Base-by-base conservation (phyloP, 306 rosid genomes). In the Sophora flavescens region DNA sequence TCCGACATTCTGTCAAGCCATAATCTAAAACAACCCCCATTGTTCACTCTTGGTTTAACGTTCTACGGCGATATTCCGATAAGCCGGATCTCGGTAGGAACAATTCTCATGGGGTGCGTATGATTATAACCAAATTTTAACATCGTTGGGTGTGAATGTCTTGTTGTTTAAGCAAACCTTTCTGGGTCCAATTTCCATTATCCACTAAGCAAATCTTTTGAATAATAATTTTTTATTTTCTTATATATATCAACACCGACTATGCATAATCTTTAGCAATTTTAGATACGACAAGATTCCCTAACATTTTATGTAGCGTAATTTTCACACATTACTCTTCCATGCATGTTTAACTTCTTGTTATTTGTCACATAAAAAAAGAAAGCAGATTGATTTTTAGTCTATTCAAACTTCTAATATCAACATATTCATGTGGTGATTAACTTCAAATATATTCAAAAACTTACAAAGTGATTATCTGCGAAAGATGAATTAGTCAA, bases 251-350 rank as follows among this genome's bases (percentile, higher is more conserved):
- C 36, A 50, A 56, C 82, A 72, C 82, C 30, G 58, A 82, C 56
- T 30, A 47, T 51, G 70, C 33, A 32, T 26, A 72, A 72, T 65
- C 57, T 65, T 72, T 72, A 65, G 47, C 50, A 72, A 45, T 30
- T 83, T 67, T 67, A 59, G 83, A 78, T 78, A 73, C 72, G 63
- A 67, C 68, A 68, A 73, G 80, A 83, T 72, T 82, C 57, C 44
- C 59, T 41, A 44, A 35, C 63, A 57, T 76, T 53, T 63, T 58
- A 45, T 64, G 78, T 63, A 59, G 76, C 82, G 68, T 67, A 58
- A 30, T 77, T 65, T 65, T 66, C 58, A 18, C 64, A 28, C 44
- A 18, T 65, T 45, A 64, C 53, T 58, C 56, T 26, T 63, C 38
- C 50, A 28, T 64, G 5, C 33, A 17, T 32, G 26, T 36, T 76